phyloP scores from a whole-genome alignment of 805 yeast species.

The Pichia scutulata region DNA sequence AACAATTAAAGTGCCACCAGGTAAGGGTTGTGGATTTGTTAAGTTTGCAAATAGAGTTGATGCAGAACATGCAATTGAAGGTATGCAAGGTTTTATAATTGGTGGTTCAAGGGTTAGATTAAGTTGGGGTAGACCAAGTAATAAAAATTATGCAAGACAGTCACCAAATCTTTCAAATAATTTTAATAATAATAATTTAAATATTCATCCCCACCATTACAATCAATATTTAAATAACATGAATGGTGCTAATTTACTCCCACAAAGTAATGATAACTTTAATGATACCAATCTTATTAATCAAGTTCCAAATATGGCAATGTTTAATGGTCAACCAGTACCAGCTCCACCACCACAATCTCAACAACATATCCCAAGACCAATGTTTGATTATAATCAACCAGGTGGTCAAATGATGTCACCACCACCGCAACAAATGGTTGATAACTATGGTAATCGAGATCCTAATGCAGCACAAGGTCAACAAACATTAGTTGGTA shows the following conservation, averaged over 20 bases:
- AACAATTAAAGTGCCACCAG: slow-evolving; percentile 68
- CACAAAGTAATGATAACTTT: not conserved
- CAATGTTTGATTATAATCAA: slow-evolving; percentile 18
- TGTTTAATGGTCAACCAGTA: slow-evolving; percentile 14
- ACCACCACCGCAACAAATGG: slow-evolving; percentile 1
- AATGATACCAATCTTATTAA: not conserved
- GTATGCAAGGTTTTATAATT: slow-evolving; percentile 71
- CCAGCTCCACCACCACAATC: not conserved
- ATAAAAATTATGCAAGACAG: slow-evolving; percentile 15
- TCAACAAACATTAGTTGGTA: slow-evolving; percentile 19
- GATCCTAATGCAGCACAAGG: slow-evolving; percentile 17
- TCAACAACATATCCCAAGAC: slow-evolving; percentile 11
- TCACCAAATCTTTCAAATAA: not conserved
- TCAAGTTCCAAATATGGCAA: slow-evolving; percentile 1
- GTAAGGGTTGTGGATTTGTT: slow-evolving; percentile 76
- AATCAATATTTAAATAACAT: not conserved
- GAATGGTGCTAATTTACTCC: not conserved
- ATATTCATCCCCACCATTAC: not conserved
- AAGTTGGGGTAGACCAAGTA: slow-evolving; percentile 62
- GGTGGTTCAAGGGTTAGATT: slow-evolving; percentile 68
- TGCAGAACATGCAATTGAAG: slow-evolving; percentile 70
- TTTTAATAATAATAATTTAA: not conserved
- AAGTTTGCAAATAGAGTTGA: slow-evolving; percentile 58
- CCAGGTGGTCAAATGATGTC: slow-evolving; percentile 2
- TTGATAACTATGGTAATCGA: slow-evolving; percentile 4